Percentiles rank a stretch among this genome's conserved stretches.
phyloP scores from a whole-genome alignment of 2,329 filamentous ascomycete genomes.

The Fusarium sterilihyphosum region DNA sequence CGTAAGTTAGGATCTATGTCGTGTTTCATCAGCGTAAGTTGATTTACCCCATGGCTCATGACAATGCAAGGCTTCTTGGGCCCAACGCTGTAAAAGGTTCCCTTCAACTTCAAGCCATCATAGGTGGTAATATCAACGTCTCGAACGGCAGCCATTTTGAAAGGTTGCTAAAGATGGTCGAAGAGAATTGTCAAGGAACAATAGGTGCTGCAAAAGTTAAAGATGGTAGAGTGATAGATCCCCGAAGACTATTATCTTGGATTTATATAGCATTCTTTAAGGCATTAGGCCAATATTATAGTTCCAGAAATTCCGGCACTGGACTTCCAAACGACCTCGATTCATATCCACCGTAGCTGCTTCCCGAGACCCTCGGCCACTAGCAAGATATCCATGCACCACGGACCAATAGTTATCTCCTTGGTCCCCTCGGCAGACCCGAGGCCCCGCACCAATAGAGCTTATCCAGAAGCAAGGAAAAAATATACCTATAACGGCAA shows the following conservation, averaged over 20 bases:
- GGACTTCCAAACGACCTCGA: neutral
- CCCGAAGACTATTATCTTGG: too few species aligned
- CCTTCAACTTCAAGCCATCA: neutral
- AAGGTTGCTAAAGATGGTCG: fast-evolving
- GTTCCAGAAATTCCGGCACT: neutral
- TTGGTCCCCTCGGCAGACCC: neutral
- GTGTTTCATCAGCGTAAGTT: fast-evolving
- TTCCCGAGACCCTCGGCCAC: neutral
- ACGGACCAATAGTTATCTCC: neutral
- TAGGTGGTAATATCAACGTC: neutral
- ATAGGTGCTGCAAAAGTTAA: fast-evolving
- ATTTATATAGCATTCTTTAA: neutral
- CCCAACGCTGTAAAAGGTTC: neutral
- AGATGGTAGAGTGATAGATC: fast-evolving
- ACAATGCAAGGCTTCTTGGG: neutral
- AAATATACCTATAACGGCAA: neutral
- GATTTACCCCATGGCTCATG: neutral
- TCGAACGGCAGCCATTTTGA: neutral
- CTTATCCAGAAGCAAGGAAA: neutral
- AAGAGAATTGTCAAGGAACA: neutral
- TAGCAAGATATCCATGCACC: neutral
- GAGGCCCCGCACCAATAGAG: neutral
- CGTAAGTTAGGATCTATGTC: fast-evolving
- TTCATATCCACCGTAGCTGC: fast-evolving
- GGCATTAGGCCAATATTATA: fast-evolving